Conservation (phyloP, 208 protist genomes). For the Acanthamoeba polyphaga region DNA sequence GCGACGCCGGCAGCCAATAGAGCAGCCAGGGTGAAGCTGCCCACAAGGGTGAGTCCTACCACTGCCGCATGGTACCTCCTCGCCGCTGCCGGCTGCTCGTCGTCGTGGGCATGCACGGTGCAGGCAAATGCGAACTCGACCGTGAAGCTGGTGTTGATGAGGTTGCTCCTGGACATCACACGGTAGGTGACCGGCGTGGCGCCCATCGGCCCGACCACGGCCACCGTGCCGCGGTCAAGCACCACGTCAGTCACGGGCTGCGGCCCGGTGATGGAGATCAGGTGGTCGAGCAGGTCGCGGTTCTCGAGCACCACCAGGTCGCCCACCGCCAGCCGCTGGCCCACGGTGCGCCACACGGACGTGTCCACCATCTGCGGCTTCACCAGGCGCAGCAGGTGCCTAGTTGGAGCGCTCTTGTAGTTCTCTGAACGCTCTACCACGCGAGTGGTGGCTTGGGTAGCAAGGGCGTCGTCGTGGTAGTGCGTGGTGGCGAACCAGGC, state of each 20-base stretch:
- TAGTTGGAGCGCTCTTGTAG: not conserved
- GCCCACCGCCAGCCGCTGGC: not conserved
- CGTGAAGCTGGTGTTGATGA: not conserved
- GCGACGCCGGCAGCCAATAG: not conserved
- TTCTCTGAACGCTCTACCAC: not conserved
- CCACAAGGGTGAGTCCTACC: not conserved
- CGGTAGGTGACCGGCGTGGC: not conserved
- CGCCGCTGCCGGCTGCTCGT: not conserved
- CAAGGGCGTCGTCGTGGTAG: not conserved
- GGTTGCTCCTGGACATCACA: not conserved
- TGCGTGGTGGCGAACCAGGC: not conserved
- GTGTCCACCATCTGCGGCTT: not conserved
- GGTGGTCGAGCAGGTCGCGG: not conserved
- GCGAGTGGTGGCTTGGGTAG: not conserved
- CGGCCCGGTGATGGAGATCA: not conserved
- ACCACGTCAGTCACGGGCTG: not conserved
- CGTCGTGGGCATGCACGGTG: not conserved
- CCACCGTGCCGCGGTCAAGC: not conserved
- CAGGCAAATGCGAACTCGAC: not conserved
- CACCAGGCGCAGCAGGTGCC: not conserved
- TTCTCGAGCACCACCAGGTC: conserved; percentile 7
- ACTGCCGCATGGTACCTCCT: not conserved
- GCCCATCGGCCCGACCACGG: not conserved
- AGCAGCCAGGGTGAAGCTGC: not conserved
- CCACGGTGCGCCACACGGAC: too few species aligned